Base-by-base conservation (phyloP, 176 grass and related monocot species). In the Pontederia paniculata region DNA sequence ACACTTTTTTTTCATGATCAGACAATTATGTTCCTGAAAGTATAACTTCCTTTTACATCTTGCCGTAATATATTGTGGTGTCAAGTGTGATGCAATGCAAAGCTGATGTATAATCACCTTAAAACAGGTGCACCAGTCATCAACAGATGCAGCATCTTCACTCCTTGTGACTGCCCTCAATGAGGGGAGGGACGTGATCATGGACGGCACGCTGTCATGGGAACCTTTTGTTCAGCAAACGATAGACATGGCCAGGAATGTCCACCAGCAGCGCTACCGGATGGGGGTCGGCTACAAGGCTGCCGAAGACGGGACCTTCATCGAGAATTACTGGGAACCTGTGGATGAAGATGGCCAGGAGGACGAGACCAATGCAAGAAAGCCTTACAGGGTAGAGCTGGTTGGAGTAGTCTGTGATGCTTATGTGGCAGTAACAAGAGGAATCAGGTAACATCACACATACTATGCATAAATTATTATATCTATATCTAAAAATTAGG, bases 131-230 rank as follows among this genome's bases (percentile, higher is more conserved):
- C 93, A 98, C 73, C 86, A 84, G 68, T 88, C 80, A 21, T 91
- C 93, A 13, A 88, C 77, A 37, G 83, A 98, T 52, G 86, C 87
- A 10, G 93, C 93, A 16, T 80, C 83, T n/a, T 98, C 93, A 67
- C 62, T 98, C 55, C 83, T 91, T n/a, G 93, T 98, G 60, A 98
- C 93, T 14, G 86, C 93, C 14, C 69, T 98, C 41, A 91, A 91
- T 31, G 93, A 91, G 74, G 93, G 93, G 9, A 64, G 93, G 8
- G 93, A 98, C 54, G 93, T 98, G 65, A 91, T 91, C 77, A 80
- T 98, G 93, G 93, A 91, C 23, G 86, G 86, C 52, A 98, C 93
- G 15, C 75, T 98, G 17, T 91, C 93, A 0, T 91, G 93, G 93
- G 86, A 91, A 54, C 93, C 93, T 20, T 98, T 90, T 60, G 93